These are phyloP conservation scores for Trichoderma sp. DNA, from an alignment of 2,329 filamentous ascomycete genomes.

Conservation along the genomic window DNA sequence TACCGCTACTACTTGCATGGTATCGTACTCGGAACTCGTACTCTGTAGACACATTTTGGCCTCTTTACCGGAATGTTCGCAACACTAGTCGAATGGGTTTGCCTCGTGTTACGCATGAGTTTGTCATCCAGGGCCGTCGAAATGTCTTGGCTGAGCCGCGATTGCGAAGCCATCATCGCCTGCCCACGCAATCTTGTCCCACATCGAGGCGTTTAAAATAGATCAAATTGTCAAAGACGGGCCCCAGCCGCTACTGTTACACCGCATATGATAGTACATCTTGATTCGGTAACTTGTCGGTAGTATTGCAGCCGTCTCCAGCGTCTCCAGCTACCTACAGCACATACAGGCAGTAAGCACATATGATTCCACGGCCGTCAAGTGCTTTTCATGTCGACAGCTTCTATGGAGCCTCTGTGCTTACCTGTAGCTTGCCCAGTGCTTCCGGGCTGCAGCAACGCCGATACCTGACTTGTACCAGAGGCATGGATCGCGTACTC, in stretches of 20 bases:
- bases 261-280: constrained; percentile 6
- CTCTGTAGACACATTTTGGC: background rate
- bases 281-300: background rate
- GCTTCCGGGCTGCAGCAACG: background rate
- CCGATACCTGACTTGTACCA: background rate
- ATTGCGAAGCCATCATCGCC: background rate
- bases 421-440: background rate
- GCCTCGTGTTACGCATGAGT: constrained; percentile 11
- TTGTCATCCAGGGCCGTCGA: constrained; percentile 7
- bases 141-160: constrained; percentile 12
- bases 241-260: background rate
- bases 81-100: constrained; percentile 5
- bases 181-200: constrained; percentile 14
- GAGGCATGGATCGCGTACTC: background rate
- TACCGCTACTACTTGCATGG: background rate
- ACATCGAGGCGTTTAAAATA: constrained; percentile 2
- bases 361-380: background rate
- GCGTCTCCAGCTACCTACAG: background rate
- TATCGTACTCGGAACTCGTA: background rate
- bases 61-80: constrained; percentile 3
- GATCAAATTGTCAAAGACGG: background rate
- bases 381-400: background rate
- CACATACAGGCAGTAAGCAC: background rate
- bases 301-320: background rate
- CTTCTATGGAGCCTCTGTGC: background rate